Conservation (phyloP, 2,329 filamentous ascomycete species). For the Colletotrichum tropicicola region DNA sequence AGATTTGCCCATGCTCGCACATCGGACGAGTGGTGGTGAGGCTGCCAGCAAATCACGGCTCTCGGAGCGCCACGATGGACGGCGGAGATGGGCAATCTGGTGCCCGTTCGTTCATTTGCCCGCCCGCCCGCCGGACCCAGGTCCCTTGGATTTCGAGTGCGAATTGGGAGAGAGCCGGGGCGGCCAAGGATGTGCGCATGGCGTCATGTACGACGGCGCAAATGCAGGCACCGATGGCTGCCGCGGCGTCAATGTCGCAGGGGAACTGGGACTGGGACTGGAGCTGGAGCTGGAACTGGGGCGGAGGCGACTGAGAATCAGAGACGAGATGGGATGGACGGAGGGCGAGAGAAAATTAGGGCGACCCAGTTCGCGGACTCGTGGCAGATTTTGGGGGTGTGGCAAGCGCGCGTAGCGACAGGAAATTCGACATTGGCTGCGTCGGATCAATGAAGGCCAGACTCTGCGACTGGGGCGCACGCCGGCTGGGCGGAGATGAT, state of each 20-base stretch:
- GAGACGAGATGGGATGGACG: background rate
- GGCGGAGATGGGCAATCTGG: no score
- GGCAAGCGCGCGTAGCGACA: constrained; percentile 27
- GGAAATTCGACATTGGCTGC: background rate
- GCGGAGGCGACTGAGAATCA: background rate
- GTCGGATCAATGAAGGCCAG: background rate
- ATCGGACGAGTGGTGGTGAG: background rate
- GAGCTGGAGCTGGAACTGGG: background rate
- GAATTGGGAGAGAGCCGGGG: background rate
- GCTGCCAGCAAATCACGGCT: no score
- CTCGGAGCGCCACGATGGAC: no score
- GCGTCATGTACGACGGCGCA: constrained; percentile 24
- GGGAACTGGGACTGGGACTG: background rate
- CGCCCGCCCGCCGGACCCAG: background rate
- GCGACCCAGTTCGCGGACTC: background rate
- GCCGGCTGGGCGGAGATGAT: no score
- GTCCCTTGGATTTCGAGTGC: background rate
- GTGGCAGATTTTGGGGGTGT: background rate
- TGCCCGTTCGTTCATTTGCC: no score
- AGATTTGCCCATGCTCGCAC: background rate
- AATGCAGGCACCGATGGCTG: constrained; percentile 29
- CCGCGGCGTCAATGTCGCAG: constrained; percentile 8
- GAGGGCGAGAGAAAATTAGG: background rate
- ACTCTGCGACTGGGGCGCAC: background rate
- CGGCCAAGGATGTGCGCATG: constrained; percentile 18